Percentiles rank a stretch among this genome's conserved stretches.
Evolutionary conservation across 805 yeast species (phyloP).

Genomic region (Blastobotrys chiropterorum): DNA sequence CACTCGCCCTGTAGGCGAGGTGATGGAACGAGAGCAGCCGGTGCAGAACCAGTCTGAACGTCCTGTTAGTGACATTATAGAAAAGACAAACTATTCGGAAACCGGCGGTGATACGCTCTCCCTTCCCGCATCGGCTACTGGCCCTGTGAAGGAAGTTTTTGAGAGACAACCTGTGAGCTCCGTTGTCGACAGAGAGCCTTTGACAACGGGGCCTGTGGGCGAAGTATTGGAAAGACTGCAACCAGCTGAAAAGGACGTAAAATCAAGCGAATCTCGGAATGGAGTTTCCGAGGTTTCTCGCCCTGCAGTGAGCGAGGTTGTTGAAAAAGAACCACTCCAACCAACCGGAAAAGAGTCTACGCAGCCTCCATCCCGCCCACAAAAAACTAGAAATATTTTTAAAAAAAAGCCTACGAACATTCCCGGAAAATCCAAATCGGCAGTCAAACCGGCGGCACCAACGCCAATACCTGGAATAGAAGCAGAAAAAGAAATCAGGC

Average conservation of each 20-base stretch:
- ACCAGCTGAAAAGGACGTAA: too few relatives aligned
- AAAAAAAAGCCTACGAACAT: neutral
- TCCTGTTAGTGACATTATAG: slow-evolving; percentile 13
- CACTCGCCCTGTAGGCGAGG: neutral
- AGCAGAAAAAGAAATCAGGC: slow-evolving; percentile 31
- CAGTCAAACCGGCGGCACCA: neutral
- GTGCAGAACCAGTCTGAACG: neutral
- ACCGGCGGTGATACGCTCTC: neutral
- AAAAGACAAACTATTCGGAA: slow-evolving; percentile 4
- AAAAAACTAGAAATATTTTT: neutral
- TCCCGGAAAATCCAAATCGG: neutral
- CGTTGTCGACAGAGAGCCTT: too few relatives aligned
- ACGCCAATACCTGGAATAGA: slow-evolving; percentile 26
- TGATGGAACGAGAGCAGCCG: neutral
- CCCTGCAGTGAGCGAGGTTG: neutral
- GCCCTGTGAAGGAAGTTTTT: neutral
- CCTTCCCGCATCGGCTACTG: neutral
- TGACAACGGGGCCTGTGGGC: neutral
- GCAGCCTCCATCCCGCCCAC: too few relatives aligned
- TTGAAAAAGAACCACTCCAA: too few relatives aligned
- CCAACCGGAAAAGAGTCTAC: too few relatives aligned
- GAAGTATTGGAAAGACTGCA: neutral
- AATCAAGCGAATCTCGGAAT: too few relatives aligned
- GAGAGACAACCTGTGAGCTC: neutral
- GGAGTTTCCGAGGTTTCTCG: neutral